Percentiles rank a stretch among this genome's conserved stretches.
phyloP scores from a whole-genome alignment of 23 red algal genomes.

The Gracilaria domingensis region DNA sequence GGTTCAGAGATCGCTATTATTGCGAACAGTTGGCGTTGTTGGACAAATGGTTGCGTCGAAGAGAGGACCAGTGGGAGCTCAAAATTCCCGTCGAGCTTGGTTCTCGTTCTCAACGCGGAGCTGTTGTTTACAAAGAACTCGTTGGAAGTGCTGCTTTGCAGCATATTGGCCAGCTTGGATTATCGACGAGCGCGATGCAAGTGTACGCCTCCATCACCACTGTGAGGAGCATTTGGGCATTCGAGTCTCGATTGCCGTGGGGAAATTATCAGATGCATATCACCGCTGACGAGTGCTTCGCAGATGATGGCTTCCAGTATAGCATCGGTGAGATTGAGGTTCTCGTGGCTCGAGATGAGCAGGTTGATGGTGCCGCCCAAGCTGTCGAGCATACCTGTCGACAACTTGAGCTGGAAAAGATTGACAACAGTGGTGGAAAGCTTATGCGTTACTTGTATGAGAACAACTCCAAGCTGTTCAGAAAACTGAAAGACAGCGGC shows the following conservation, averaged over 20 bases:
- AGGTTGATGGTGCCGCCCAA: conserved; percentile 24
- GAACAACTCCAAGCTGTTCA: conserved; percentile 22
- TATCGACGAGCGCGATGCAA: not conserved
- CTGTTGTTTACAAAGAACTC: conserved; percentile 47
- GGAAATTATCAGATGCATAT: conserved; percentile 9
- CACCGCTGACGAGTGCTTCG: conserved; percentile 32
- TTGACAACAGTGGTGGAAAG: conserved; percentile 37
- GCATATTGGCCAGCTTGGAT: not conserved
- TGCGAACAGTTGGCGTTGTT: conserved; percentile 37
- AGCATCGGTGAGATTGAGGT: conserved; percentile 61
- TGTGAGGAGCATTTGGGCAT: not conserved
- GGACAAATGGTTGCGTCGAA: conserved; percentile 44
- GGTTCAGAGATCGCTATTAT: conserved; percentile 40
- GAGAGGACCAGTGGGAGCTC: conserved; percentile 35
- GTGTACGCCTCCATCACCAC: conserved; percentile 36
- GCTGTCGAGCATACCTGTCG: conserved; percentile 12
- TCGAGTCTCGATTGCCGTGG: not conserved
- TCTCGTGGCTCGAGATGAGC: conserved; percentile 1
- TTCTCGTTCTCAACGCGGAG: not conserved
- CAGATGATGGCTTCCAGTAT: conserved; percentile 42
- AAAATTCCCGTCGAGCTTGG: conserved; percentile 21
- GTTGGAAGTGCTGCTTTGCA: conserved; percentile 10
- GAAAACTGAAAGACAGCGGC: not conserved
- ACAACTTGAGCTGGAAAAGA: conserved; percentile 8
- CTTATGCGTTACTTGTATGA: conserved; percentile 44